phyloP scores from a whole-genome alignment of 345 rosid species.

The Eucalyptus lansdowneana region DNA sequence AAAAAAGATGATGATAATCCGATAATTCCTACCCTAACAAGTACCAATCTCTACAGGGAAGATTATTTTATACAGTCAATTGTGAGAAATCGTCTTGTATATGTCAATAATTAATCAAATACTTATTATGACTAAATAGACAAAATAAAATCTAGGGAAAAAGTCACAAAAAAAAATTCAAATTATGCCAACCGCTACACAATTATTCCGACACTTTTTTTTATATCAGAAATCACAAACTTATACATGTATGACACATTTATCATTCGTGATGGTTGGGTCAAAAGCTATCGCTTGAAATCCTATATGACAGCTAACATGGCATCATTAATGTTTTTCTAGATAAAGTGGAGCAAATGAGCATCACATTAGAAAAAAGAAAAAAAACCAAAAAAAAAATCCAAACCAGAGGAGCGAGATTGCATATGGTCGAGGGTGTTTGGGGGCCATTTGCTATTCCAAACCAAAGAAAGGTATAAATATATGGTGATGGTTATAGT shows the following conservation, averaged over 20 bases:
- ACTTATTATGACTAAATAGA: neutral
- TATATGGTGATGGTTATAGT: no score
- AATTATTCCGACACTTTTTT: accelerated
- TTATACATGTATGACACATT: accelerated
- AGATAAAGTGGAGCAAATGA: accelerated
- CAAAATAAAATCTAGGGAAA: no score
- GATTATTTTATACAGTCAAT: neutral
- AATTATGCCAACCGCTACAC: accelerated
- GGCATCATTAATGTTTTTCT: no score
- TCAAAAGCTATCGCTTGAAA: no score
- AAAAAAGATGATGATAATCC: no score
- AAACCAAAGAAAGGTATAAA: no score
- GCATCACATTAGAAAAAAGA: no score
- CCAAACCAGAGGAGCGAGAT: neutral
- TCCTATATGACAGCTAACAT: accelerated
- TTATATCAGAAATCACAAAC: accelerated
- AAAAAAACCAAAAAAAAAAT: no score
- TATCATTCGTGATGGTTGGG: accelerated
- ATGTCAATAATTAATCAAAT: neutral
- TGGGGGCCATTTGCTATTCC: neutral
- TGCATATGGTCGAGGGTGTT: neutral
- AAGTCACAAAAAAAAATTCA: no score
- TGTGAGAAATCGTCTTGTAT: neutral
- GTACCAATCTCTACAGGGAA: neutral
- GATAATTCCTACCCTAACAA: neutral